A percentile compares a stretch with the other conserved stretches of the same genome.
These are phyloP conservation scores for Juncus effusus DNA, from an alignment of 176 grass and related monocot species.

Conservation along the genomic window DNA sequence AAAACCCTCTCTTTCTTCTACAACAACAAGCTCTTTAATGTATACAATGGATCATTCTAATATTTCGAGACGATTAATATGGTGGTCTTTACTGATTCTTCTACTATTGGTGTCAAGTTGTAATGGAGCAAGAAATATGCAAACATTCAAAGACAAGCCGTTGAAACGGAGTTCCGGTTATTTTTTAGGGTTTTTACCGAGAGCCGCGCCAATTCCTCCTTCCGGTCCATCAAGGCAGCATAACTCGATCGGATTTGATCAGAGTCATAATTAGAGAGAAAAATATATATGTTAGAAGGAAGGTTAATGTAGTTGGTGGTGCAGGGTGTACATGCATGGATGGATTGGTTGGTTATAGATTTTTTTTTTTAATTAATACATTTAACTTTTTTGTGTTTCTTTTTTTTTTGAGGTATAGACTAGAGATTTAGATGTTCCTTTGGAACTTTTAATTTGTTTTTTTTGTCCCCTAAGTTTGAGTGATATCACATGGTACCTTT, in stretches of 20 bases:
- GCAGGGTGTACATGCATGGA: constrained; percentile 26
- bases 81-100: constrained; percentile 30
- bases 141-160: constrained; percentile 48
- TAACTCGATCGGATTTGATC: constrained; percentile 70
- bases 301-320: constrained; percentile 16
- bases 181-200: constrained; percentile 66
- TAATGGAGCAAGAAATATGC: constrained; percentile 59
- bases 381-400: constrained; percentile 15
- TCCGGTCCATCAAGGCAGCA: constrained; percentile 72
- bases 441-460: constrained; percentile 14
- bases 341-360: constrained; percentile 13
- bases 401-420: constrained; percentile 14
- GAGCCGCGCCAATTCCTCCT: constrained; percentile 36
- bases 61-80: constrained; percentile 4
- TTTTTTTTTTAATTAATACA: constrained; percentile 9
- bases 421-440: not conserved
- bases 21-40: constrained; percentile 1
- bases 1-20: constrained; percentile 3
- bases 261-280: constrained; percentile 20
- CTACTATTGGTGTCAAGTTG: constrained; percentile 30
- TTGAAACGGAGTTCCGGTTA: constrained; percentile 36
- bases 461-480: constrained; percentile 11
- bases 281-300: constrained; percentile 13
- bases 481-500: constrained; percentile 1
- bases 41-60: constrained; percentile 1